Conservation (phyloP, 768 basidiomycete species). For the Boletus vinaceobasis region DNA sequence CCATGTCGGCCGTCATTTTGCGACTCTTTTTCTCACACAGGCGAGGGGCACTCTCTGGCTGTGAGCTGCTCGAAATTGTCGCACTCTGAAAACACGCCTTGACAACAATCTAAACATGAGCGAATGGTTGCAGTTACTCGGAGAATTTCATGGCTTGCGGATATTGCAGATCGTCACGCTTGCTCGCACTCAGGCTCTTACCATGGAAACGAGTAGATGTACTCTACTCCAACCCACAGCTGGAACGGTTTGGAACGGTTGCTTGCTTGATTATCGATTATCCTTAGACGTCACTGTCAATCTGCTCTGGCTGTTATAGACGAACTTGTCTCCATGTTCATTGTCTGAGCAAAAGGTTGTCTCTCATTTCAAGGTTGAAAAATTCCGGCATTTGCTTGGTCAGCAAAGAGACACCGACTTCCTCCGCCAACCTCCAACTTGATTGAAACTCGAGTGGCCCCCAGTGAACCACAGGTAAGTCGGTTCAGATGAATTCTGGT, state of each 20-base stretch:
- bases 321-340: not conserved
- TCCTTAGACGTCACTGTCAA: not conserved
- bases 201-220: not conserved
- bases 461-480: constrained; percentile 11
- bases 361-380: not conserved
- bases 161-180: not conserved
- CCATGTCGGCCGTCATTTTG: constrained; percentile 3
- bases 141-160: not conserved
- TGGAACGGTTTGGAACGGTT: too few relatives aligned
- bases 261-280: not conserved
- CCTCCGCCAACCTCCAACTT: constrained; percentile 23
- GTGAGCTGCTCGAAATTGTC: not conserved
- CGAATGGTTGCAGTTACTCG: not conserved
- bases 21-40: constrained; percentile 13
- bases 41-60: not conserved
- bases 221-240: not conserved
- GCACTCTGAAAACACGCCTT: not conserved
- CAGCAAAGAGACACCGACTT: constrained; percentile 29
- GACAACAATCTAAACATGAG: not conserved
- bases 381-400: constrained; percentile 20
- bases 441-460: constrained; percentile 11
- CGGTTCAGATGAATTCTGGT: not conserved
- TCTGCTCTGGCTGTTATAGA: too few relatives aligned
- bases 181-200: not conserved
- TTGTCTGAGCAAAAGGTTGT: not conserved